Evolutionary conservation across 208 protist genomes (phyloP), one percentile per base, ranked within the genome.

Genomic region (Balamuthia mandrillaris): DNA sequence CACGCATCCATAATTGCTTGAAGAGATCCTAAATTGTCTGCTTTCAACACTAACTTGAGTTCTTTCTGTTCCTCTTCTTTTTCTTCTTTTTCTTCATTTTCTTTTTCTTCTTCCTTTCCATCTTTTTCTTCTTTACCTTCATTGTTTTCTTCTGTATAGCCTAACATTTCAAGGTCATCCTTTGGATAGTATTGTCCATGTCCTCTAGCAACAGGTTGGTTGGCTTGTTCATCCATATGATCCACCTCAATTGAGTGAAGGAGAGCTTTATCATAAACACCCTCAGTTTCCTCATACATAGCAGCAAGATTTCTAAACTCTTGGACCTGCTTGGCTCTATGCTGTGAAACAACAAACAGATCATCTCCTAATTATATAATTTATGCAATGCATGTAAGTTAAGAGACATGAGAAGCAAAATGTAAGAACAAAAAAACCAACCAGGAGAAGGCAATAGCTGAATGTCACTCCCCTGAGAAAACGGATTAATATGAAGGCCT

Each of bases 11-110:
- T 33, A 16, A 84, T 41, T 42, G 77, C 68, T 33, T 84, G 54
- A 35, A 84, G 77, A 24, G 77, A 84, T 5, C 77, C 77, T 37
- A 84, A 44, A 29, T 84, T 84, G 54, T 84, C 77, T 10, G 77
- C 77, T 35, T 84, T 84, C 12, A 84, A 31, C 51, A 84, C 77
- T 24, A 84, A 51, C 29, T 84, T 63, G n/a, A 84, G 33, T 9
- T 42, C 18, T 6, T 51, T 51, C 39, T 84, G 56, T 21, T 84
- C 68, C 41, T 75, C 66, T 49, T 75, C 66, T 16, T 78, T n/a
- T 12, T 58, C 21, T 27, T 16, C 7, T 41, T 29, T 29, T 27
- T 12, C 58, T 65, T 65, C 58, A 4, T 70, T 58, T 7, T 81
- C 41, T 10, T 52, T 29, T 58, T 60, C 70, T 37, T 81, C 72